Percentiles rank a stretch among this genome's conserved stretches.
Evolutionary conservation across 2,329 filamentous ascomycete genomes (phyloP).

Genomic region (Aureobasidium leucospermi): DNA sequence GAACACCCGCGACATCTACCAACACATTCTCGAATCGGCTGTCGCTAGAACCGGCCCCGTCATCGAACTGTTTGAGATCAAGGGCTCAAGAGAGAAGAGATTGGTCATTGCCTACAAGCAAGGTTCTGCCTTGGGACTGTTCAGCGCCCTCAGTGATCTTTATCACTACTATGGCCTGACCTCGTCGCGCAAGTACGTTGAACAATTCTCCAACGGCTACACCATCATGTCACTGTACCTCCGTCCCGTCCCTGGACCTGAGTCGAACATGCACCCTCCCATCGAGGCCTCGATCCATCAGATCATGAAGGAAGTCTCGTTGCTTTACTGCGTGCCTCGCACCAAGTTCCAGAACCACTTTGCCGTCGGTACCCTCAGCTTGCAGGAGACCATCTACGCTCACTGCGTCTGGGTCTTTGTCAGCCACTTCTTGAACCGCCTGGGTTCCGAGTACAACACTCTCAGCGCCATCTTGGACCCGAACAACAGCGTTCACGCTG

Average conservation of each 20-base stretch:
- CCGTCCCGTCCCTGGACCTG: constrained; percentile 57
- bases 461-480: constrained; percentile 72
- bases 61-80: constrained; percentile 96
- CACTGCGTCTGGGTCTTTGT: constrained; percentile 98
- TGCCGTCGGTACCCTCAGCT: constrained; percentile 72
- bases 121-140: constrained; percentile 83
- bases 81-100: constrained; percentile 83
- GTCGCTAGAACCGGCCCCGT: constrained; percentile 84
- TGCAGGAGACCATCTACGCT: constrained; percentile 95
- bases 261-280: constrained; percentile 57
- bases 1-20: constrained; percentile 94
- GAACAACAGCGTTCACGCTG: constrained; percentile 76
- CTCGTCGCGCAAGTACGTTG: constrained; percentile 88
- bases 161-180: constrained; percentile 99
- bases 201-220: constrained; percentile 94
- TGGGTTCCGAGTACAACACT: constrained; percentile 86
- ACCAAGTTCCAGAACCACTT: constrained; percentile 94
- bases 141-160: constrained; percentile 88
- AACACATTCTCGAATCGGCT: constrained; percentile 81
- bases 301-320: constrained; percentile 96
- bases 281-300: constrained; percentile 95
- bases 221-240: constrained; percentile 96
- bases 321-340: constrained; percentile 95
- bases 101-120: constrained; percentile 92
- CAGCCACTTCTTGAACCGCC: constrained; percentile 93